phyloP scores from a whole-genome alignment of 805 yeast genomes.

The Metschnikowia lunata region DNA sequence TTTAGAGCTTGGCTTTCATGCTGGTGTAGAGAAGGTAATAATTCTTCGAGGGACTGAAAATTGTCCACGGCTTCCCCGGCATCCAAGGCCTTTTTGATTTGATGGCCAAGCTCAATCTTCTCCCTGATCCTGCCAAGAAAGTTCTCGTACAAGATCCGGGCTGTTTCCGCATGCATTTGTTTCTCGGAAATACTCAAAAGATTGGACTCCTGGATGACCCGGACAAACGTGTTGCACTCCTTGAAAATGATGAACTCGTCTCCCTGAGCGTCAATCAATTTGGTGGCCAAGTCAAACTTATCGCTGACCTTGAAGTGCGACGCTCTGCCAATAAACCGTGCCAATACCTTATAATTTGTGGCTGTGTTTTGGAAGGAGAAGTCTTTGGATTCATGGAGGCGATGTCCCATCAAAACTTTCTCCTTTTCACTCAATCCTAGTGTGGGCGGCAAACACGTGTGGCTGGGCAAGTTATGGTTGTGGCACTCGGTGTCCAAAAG shows the following conservation, averaged over 20 bases:
- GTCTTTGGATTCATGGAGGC: constrained; percentile 20
- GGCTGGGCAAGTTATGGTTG: constrained; percentile 27
- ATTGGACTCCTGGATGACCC: constrained; percentile 25
- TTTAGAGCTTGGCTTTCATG: constrained; percentile 6
- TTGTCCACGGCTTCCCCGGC: not conserved
- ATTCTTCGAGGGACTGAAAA: not conserved
- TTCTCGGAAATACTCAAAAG: constrained; percentile 15
- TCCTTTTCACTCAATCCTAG: constrained; percentile 25
- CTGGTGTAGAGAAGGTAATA: not conserved
- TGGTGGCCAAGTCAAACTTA: constrained; percentile 30
- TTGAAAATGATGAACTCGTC: constrained; percentile 39
- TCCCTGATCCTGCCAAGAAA: constrained; percentile 28
- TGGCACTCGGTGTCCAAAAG: constrained; percentile 37
- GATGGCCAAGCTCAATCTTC: constrained; percentile 24
- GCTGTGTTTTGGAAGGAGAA: constrained; percentile 31
- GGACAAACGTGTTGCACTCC: constrained; percentile 22
- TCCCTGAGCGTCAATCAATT: constrained; percentile 29
- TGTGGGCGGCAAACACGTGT: constrained; percentile 35
- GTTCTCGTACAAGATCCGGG: constrained; percentile 16
- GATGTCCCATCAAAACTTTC: constrained; percentile 1
- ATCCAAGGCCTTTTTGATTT: constrained; percentile 12
- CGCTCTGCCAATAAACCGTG: constrained; percentile 39
- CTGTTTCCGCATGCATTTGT: constrained; percentile 7
- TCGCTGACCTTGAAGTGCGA: constrained; percentile 28
- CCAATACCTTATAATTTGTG: constrained; percentile 33